Percentiles rank a stretch among this genome's conserved stretches.
phyloP scores from a whole-genome alignment of 768 basidiomycete species.

The Russula sp. region DNA sequence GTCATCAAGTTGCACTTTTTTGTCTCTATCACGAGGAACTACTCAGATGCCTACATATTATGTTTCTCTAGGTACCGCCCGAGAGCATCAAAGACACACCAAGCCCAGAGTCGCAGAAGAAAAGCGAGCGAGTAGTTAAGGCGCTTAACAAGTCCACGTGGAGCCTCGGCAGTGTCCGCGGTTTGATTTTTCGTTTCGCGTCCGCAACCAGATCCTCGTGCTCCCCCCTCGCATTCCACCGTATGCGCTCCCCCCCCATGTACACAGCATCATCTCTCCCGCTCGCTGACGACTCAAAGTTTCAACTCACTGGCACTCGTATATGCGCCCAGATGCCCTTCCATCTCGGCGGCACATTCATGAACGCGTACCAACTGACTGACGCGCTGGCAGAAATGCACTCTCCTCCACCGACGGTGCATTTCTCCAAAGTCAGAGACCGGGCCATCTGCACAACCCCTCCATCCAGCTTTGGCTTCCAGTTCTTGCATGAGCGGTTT shows the following conservation, averaged over 20 bases:
- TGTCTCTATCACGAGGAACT: no score
- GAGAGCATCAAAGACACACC: constrained; percentile 24
- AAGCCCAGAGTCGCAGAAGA: constrained; percentile 27
- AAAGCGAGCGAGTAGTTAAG: constrained; percentile 53
- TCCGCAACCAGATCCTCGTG: constrained; percentile 40
- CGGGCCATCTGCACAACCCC: no score
- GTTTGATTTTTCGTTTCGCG: constrained; percentile 45
- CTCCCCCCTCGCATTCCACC: constrained; percentile 29
- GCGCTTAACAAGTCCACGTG: constrained; percentile 47
- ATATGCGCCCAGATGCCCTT: constrained; percentile 27
- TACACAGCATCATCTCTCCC: constrained; percentile 29
- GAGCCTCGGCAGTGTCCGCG: constrained; percentile 39
- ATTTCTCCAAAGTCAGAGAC: constrained; percentile 39
- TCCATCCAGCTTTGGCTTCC: no score
- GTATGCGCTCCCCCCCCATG: constrained; percentile 5
- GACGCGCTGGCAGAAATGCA: background rate
- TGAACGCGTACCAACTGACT: background rate
- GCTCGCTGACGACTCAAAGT: constrained; percentile 34
- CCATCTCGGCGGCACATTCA: constrained; percentile 29
- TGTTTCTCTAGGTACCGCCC: no score
- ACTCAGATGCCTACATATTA: no score
- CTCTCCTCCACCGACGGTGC: constrained; percentile 41
- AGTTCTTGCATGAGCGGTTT: no score
- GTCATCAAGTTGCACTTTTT: no score
- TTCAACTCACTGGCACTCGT: constrained; percentile 49